Percentiles rank a stretch among this genome's conserved stretches.
Evolutionary conservation across 1,284 basidiomycete species (phyloP).

Genomic region (Erythrobasidium hasegawianum): DNA sequence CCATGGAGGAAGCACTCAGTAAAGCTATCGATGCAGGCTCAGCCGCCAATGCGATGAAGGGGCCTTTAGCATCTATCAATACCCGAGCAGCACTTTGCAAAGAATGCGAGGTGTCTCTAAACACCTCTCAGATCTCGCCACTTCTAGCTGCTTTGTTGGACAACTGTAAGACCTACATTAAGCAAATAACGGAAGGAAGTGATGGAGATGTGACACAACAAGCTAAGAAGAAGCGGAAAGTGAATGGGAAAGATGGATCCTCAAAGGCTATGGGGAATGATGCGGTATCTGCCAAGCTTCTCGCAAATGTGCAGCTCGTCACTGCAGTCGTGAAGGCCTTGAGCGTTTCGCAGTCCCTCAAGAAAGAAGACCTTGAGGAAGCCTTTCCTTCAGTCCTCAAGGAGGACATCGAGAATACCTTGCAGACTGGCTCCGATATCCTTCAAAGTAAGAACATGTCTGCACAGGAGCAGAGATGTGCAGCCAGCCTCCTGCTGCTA

Average conservation of each 20-base stretch:
- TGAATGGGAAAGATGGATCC: background rate
- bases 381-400: background rate
- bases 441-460: too few relatives aligned
- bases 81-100: conserved; percentile 5
- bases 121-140: conserved; percentile 1
- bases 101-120: conserved; percentile 19
- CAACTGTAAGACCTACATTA: background rate
- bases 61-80: conserved; percentile 6
- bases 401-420: too few relatives aligned
- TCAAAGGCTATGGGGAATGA: background rate
- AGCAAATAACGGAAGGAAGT: background rate
- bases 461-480: too few relatives aligned
- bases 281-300: background rate
- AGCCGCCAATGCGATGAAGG: conserved; percentile 1
- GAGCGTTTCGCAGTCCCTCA: background rate
- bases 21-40: background rate
- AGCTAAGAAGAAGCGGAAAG: conserved; percentile 17
- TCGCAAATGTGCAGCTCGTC: background rate
- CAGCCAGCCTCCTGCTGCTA: too few relatives aligned
- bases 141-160: conserved; percentile 1
- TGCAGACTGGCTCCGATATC: too few relatives aligned
- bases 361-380: background rate
- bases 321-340: background rate
- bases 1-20: background rate
- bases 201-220: background rate